Evolutionary conservation across 441 rosid genomes (phyloP), one percentile per base, ranked within the genome.

Genomic region (Cnidoscolus chayamansa): DNA sequence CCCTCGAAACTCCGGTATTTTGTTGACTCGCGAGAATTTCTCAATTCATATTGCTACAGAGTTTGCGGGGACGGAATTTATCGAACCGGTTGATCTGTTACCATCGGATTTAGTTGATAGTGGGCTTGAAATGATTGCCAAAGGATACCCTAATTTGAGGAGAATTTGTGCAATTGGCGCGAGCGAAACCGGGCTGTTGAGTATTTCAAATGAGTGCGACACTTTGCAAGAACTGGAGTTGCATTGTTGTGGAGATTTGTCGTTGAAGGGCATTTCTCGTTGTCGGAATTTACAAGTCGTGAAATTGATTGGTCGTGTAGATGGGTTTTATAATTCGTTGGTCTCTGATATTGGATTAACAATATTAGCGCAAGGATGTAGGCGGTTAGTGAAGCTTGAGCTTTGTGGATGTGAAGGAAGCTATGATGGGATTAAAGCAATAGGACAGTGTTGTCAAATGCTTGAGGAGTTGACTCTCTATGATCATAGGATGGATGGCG

Each of bases 401-500:
- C 83, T 87, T 7, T 75, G 84, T 78, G 94, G 88, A 55, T 92
- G 97, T 54, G 96, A 88, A 74, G 97, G 97, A 13, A 92, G 97
- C 53, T 92, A 83, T 17, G 92, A 87, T 77, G 94, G 96, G 77
- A 81, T 92, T 72, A 92, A 92, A 77, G 97, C 97, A 2, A 84
- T 90, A 0, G 96, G 97, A 59, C 94, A 92, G 76, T 88, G 94
- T 40, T 92, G 97, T 78, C 96, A 87, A 74, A 90, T 92, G 94
- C 84, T 90, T 72, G 94, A 92, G 79, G 97, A 92, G 19, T 80
- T 92, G 83, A 92, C 82, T 31, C 62, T 92, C 10, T 78, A 45
- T 51, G 90, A 87, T 81, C 97, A 92, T 72, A 78, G 83, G 74
- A 87, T 92, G 90, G 97, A 88, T 72, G 90, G 81, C 62, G 96